Percentiles rank a stretch among this genome's conserved stretches.
Conservation (phyloP, 768 basidiomycete genomes). For the Asterophora parasitica region DNA sequence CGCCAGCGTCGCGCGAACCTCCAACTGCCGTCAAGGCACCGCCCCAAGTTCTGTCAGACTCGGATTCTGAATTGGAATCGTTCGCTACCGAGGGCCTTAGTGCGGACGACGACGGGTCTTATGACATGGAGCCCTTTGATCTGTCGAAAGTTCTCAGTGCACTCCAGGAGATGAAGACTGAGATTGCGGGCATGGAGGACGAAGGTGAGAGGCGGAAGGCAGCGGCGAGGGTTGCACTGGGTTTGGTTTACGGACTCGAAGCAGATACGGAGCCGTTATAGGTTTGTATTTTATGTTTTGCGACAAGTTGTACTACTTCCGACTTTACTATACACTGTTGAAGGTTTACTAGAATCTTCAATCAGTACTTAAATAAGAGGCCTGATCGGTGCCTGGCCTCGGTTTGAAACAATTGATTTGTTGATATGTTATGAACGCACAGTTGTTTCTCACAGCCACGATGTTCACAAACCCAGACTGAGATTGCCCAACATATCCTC, state of each 20-base stretch:
- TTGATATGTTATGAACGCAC: too few relatives aligned
- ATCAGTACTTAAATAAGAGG: too few relatives aligned
- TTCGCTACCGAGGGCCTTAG: background rate
- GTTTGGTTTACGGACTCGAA: conserved; percentile 65
- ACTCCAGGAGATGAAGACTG: conserved; percentile 66
- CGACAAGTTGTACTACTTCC: too few relatives aligned
- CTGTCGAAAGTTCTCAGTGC: conserved; percentile 53
- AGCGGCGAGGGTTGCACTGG: conserved; percentile 69
- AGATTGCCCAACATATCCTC: background rate
- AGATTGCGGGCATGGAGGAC: conserved; percentile 64
- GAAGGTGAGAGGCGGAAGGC: conserved; percentile 60
- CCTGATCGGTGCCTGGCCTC: conserved; percentile 16
- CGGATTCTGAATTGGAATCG: conserved; percentile 8
- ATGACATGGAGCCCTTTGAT: conserved; percentile 51
- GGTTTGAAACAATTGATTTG: conserved; percentile 9
- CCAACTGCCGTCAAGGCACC: background rate
- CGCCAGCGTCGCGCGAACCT: background rate
- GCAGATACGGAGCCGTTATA: conserved; percentile 9
- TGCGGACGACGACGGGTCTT: conserved; percentile 11
- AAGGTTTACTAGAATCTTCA: too few relatives aligned
- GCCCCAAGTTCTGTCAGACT: background rate
- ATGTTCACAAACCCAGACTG: conserved; percentile 5
- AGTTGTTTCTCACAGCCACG: conserved; percentile 13
- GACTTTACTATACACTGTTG: too few relatives aligned
- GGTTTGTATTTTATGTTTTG: too few relatives aligned